Evolutionary conservation across 768 basidiomycete species (phyloP).

Genomic region (Ramaria sp.): DNA sequence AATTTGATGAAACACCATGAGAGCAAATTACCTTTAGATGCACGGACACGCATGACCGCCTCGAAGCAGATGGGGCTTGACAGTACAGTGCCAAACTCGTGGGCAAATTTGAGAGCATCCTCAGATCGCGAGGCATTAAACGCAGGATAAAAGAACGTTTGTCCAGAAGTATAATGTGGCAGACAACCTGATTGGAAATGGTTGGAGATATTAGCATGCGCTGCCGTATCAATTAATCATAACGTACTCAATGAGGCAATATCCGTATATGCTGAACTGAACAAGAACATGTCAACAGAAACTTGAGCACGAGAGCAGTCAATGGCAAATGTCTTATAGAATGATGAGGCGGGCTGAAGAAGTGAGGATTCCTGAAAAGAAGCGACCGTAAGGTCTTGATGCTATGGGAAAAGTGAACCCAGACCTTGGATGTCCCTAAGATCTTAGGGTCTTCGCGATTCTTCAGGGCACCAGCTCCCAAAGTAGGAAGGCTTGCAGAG

Average conservation of each 20-base stretch:
- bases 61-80: slow-evolving; percentile 94
- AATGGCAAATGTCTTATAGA: slow-evolving; percentile 98
- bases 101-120: slow-evolving; percentile 96
- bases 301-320: slow-evolving; percentile 96
- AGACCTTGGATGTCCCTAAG: slow-evolving; percentile 85
- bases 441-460: slow-evolving; percentile 95
- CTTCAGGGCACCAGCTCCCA: slow-evolving; percentile 88
- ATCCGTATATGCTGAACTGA: slow-evolving; percentile 88
- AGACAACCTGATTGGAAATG: slow-evolving; percentile 60
- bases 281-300: slow-evolving; percentile 98
- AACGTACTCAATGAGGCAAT: slow-evolving; percentile 78
- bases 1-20: slow-evolving; percentile 1
- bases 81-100: slow-evolving; percentile 89
- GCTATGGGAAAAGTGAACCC: slow-evolving; percentile 4
- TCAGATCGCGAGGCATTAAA: slow-evolving; percentile 93
- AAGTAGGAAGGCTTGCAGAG: slow-evolving; percentile 73
- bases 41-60: slow-evolving; percentile 95
- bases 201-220: slow-evolving; percentile 1
- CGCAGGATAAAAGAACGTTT: slow-evolving; percentile 96
- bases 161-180: slow-evolving; percentile 95
- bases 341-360: slow-evolving; percentile 85
- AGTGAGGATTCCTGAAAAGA: slow-evolving; percentile 69
- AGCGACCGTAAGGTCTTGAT: background rate
- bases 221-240: background rate
- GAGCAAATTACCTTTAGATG: slow-evolving; percentile 66